Base-by-base conservation (phyloP, 345 rosid species). In the Salix udensis region DNA sequence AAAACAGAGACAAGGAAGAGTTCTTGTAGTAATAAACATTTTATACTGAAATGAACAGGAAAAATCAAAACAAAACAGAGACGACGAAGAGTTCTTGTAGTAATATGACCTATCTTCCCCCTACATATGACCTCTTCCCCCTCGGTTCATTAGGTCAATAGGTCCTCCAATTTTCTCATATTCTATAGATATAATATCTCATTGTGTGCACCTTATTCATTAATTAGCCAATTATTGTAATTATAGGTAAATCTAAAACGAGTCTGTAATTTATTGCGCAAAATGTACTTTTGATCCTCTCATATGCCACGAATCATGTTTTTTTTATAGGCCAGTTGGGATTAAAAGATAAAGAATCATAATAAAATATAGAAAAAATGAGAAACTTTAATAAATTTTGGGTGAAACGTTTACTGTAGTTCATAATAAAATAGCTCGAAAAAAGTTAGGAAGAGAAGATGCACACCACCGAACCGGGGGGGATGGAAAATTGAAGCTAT, bases 1-100 rank as follows among this genome's bases (percentile, higher is more conserved):
- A 66, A 66, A 18, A 36, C 7, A 16, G 12, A 23, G 64, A 23
- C 28, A 28, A 69, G 71, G 72, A 70, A 76, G 83, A 79, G 83
- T 48, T 76, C 70, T 74, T 71, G 78, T 71, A 71, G 76, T 80
- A 58, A 76, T 70, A 26, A 30, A 30, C 31, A 30, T 30, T 88
- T 88, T 84, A 83, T 77, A 90, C 77, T 75, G 81, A 74, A 74
- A 60, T 23, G 34, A 14, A 70, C 70, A 36, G 55, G 61, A 72
- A 82, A 75, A 73, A 73, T 68, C 9, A 66, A 7, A 66, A 2
- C 15, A 66, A 66, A 18, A 36, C 7, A 16, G 12, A 23, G 64
- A 23, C 28, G 64, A 69, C 74, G 72, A 70, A 76, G 83, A 79
- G 83, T 48, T 76, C 70, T 74, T 71, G 78, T 71, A 71, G 76